A percentile compares a stretch with the other conserved stretches of the same genome.
Evolutionary conservation across 148 eudicot genomes (phyloP).

Genomic region (Arctostaphylos glauca): DNA sequence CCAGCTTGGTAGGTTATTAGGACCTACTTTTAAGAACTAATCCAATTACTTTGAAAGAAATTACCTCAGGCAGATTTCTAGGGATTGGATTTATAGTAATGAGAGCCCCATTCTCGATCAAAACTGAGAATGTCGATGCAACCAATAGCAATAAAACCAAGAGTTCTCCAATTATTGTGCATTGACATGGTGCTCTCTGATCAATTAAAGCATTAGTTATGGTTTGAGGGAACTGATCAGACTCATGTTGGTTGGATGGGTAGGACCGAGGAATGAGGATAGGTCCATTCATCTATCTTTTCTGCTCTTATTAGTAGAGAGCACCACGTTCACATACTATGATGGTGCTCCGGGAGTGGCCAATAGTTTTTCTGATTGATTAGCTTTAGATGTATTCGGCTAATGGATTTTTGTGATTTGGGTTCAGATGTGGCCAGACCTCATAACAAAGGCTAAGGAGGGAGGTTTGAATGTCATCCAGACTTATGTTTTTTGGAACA

Average conservation of each 20-base stretch:
- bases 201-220: background rate
- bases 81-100: background rate
- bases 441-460: conserved; percentile 41
- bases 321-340: background rate
- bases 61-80: background rate
- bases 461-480: conserved; percentile 58
- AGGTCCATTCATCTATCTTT: background rate
- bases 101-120: background rate
- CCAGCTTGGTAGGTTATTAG: too few relatives aligned
- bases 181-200: background rate
- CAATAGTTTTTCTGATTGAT: background rate
- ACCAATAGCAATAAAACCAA: background rate
- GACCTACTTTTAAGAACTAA: background rate
- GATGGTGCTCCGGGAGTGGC: background rate
- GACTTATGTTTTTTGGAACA: conserved; percentile 67
- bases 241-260: background rate
- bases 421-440: conserved; percentile 48
- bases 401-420: conserved; percentile 12
- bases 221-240: background rate
- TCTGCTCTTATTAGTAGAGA: background rate
- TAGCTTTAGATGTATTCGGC: background rate
- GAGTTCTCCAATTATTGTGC: background rate
- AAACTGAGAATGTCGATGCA: background rate
- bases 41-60: background rate
- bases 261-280: background rate